Evolutionary conservation across 83 land plant genomes (phyloP), one percentile per base, ranked within the genome.

Genomic region (Isoetes engelmannii): DNA sequence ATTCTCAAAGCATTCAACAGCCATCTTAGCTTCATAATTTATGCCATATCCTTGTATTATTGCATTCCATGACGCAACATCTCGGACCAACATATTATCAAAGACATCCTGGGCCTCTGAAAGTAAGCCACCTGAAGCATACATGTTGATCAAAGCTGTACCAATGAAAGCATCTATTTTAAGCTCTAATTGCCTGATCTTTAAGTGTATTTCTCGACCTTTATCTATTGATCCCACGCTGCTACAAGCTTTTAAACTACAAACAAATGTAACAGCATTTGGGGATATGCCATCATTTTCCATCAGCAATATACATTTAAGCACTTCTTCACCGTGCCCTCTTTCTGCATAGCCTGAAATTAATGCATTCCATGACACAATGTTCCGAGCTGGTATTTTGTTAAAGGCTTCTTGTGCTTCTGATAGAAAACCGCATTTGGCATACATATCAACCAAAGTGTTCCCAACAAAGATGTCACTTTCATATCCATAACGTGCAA

Each of bases 1-100:
- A n/a, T 63, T 44, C 42, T 63, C 65, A 42, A 63, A 63, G n/a
- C 65, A 63, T 37, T 63, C 47, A n/a, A 63, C 65, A 28, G 65
- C 65, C 65, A 28, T 63, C 15, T 37, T 47, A 21, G 47, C 65
- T 63, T 63, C 65, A 63, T 63, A 47, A 21, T 63, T 63, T n/a
- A 63, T 42, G n/a, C 65, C 65, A 42, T 63, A 63, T 15, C 44
- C 65, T 42, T 63, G 41, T 6, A 63, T 63, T n/a, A 63, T 63
- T 42, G 65, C 43, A 47, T 47, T 63, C 65, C 65, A 63, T 17
- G 28, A 9, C 5, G 44, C 17, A 63, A 37, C 42, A 63, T 63
- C 65, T 42, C 6, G 45, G 13, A 37, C 17, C 6, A 6, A n/a
- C 65, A 63, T 8, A 17, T 5, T 6, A 63, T 63, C 47, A 42